A percentile compares a stretch with the other conserved stretches of the same genome.
These are phyloP conservation scores for Paraleonurus japonicus DNA, from an alignment of 257 asterid genomes.

Conservation along the genomic window DNA sequence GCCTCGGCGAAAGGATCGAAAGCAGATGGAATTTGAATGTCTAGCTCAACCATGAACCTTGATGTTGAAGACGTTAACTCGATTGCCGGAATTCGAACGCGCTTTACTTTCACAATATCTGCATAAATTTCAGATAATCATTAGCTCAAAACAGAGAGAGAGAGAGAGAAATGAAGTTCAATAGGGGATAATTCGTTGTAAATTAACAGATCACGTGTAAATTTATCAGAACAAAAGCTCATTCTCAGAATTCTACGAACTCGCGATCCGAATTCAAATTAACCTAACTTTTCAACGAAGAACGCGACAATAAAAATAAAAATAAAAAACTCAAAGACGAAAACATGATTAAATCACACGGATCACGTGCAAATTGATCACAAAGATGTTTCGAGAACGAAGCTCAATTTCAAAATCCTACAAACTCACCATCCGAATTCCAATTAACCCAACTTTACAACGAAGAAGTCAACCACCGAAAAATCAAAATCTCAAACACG, in stretches of 20 bases:
- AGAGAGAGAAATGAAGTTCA: background rate
- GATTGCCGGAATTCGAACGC: conserved; percentile 3
- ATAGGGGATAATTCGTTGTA: background rate
- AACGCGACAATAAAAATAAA: too few species aligned
- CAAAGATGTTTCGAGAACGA: too few species aligned
- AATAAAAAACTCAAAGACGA: too few species aligned
- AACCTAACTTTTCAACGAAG: background rate
- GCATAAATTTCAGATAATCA: background rate
- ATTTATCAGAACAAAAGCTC: background rate
- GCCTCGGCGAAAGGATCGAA: conserved; percentile 83
- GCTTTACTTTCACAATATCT: background rate
- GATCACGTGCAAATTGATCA: too few species aligned
- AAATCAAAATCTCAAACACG: background rate
- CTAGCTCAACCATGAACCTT: conserved; percentile 71
- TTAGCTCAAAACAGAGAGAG: background rate
- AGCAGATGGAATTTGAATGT: conserved; percentile 57
- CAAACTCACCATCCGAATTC: background rate
- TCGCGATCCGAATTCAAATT: background rate
- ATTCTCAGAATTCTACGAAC: background rate
- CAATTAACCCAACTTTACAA: background rate
- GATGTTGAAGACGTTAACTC: background rate
- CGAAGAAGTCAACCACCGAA: background rate
- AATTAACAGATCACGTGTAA: background rate
- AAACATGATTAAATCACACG: background rate
- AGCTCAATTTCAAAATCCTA: too few species aligned